phyloP scores from a whole-genome alignment of 2,329 filamentous ascomycete genomes.

The Aspergillus fructus region DNA sequence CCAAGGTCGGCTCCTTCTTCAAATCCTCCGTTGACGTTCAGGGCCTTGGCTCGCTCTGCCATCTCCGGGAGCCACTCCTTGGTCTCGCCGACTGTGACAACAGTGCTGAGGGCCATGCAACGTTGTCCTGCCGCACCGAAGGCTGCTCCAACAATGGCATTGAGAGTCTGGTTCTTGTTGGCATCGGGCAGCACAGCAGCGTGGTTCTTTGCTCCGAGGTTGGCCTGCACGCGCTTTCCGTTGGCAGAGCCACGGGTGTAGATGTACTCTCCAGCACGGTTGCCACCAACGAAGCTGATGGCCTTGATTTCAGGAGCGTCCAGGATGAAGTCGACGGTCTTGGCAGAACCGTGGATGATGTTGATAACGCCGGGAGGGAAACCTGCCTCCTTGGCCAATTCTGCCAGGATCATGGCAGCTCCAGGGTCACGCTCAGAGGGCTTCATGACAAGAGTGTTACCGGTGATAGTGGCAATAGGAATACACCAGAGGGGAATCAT shows the following conservation, averaged over 20 bases:
- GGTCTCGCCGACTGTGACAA: slow-evolving; percentile 65
- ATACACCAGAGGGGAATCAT: slow-evolving; percentile 71
- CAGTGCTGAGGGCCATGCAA: slow-evolving; percentile 67
- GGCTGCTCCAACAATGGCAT: slow-evolving; percentile 65
- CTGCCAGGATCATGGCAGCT: slow-evolving; percentile 65
- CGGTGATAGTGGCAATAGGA: slow-evolving; percentile 63
- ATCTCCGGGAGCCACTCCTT: slow-evolving; percentile 65
- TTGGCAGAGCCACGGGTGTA: slow-evolving; percentile 66
- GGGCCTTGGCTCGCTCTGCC: slow-evolving; percentile 59
- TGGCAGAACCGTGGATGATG: slow-evolving; percentile 64
- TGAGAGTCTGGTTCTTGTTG: slow-evolving; percentile 68
- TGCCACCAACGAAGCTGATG: slow-evolving; percentile 67
- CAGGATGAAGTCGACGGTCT: slow-evolving; percentile 68
- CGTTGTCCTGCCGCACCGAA: slow-evolving; percentile 69
- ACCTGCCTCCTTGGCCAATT: slow-evolving; percentile 62
- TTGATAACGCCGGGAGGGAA: slow-evolving; percentile 67
- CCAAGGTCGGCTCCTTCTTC: slow-evolving; percentile 64
- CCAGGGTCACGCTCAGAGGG: slow-evolving; percentile 66
- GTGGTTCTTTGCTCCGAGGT: slow-evolving; percentile 70
- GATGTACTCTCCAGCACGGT: slow-evolving; percentile 69
- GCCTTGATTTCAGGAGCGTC: slow-evolving; percentile 69
- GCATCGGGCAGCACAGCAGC: slow-evolving; percentile 65
- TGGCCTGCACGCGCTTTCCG: slow-evolving; percentile 69
- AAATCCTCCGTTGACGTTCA: slow-evolving; percentile 63
- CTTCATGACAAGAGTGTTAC: slow-evolving; percentile 65